Percentiles rank a stretch among this genome's conserved stretches.
phyloP scores from a whole-genome alignment of 768 basidiomycete genomes.

The Dacryopinax primogenitus region DNA sequence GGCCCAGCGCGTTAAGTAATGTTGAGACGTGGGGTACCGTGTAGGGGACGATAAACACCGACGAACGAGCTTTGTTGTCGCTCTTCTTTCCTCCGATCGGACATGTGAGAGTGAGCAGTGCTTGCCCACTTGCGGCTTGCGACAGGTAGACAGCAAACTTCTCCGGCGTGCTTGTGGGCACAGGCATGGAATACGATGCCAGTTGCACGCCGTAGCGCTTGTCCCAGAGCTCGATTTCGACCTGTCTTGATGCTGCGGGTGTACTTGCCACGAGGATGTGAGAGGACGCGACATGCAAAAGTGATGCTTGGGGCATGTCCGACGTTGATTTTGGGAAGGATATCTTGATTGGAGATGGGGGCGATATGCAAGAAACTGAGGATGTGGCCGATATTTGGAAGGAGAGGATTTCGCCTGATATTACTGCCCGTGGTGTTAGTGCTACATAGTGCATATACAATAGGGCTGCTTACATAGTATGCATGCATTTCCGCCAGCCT shows the following conservation, averaged over 20 bases:
- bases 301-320: neutral
- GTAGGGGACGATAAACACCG: constrained; percentile 48
- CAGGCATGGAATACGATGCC: neutral
- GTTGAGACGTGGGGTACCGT: constrained; percentile 42
- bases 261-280: neutral
- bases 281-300: neutral
- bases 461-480: neutral
- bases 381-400: constrained; percentile 2
- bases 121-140: neutral
- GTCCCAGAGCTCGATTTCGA: neutral
- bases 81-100: constrained; percentile 4
- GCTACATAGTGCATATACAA: neutral
- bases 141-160: neutral
- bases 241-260: neutral
- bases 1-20: constrained; percentile 51
- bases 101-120: neutral
- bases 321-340: neutral
- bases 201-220: neutral
- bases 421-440: neutral
- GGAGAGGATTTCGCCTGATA: neutral
- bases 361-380: neutral
- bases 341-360: neutral
- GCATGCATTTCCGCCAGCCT: neutral
- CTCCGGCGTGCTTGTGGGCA: neutral
- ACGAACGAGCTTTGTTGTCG: constrained; percentile 30